Base-by-base conservation (phyloP, 2,329 filamentous ascomycete species). In the Epichloe amarillans region DNA sequence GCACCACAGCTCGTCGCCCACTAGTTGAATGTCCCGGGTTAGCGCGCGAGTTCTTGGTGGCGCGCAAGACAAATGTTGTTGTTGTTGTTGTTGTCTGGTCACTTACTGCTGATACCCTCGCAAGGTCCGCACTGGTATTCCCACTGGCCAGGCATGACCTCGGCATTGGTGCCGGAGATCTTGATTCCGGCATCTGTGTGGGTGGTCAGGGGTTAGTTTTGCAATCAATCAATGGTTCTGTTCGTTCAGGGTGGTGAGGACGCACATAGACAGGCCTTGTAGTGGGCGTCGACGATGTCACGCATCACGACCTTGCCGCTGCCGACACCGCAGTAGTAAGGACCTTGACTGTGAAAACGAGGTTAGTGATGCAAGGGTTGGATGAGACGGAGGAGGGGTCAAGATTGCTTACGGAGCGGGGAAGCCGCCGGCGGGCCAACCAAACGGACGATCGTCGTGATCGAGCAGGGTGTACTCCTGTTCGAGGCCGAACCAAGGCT, bases 111-210 rank as follows among this genome's bases (percentile, higher is more conserved):
- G 62, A 96, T 96, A 57, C 89, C 91, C 50, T 75, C 70, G 72
- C 88, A 95, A 57, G 91, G 91, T 52, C 91, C 91, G 62, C 96
- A 87, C 69, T 96, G 91, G 82, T 88, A 96, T 71, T 97, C 91
- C 91, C 91, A 97, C 72, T 96, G 91, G 54, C 86, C 89, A 57
- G 89, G 86, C 51, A 56, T 55, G 65, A 98, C 93, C 79, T 98
- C 93, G 58, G 93, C 93, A 72, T 98, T 98, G 75, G 93, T 97
- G 65, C 93, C 93, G 26, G 90, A 95, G 71, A 98, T 97, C 69
- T 90, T 83, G 72, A 98, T 79, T 54, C 86, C 84, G 54, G 91
- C 82, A 69, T 88, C 65, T 65, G 5, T 6, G 1, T 17, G 26
- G 26, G 15, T n/a, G 19, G 19, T 21, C 12, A 26, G 14, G 8